These are phyloP conservation scores for Bruguiera hainesii DNA, from an alignment of 441 rosid species.

Conservation along the genomic window DNA sequence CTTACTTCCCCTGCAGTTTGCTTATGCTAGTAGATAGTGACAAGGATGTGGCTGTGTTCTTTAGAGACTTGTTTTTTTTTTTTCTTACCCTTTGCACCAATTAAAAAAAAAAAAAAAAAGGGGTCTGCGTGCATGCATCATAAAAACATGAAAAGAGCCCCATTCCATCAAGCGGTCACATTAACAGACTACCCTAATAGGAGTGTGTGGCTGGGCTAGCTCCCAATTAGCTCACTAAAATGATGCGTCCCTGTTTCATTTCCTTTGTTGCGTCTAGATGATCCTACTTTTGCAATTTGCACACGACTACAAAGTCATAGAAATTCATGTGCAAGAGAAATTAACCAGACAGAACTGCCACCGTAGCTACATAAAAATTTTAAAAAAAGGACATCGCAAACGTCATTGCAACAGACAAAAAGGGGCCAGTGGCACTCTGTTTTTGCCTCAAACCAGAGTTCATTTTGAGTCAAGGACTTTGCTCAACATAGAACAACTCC, in stretches of 20 bases:
- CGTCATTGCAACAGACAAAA: background rate
- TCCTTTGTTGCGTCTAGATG: background rate
- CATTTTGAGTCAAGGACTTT: conserved; percentile 10
- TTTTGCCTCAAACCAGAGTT: conserved; percentile 11
- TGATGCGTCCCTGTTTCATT: background rate
- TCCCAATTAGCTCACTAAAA: too few relatives aligned
- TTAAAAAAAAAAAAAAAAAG: too few relatives aligned
- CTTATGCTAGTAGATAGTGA: too few relatives aligned
- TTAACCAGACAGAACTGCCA: background rate
- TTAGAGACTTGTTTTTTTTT: too few relatives aligned
- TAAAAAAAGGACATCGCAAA: background rate
- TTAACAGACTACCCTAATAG: too few relatives aligned
- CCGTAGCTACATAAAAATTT: background rate
- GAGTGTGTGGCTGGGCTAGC: too few relatives aligned
- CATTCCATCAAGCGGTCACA: too few relatives aligned
- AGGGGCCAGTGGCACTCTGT: conserved; percentile 14
- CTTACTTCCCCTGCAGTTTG: too few relatives aligned
- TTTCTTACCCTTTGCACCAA: too few relatives aligned
- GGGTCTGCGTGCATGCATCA: too few relatives aligned
- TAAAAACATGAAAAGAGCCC: too few relatives aligned
- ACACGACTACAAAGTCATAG: background rate
- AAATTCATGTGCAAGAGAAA: background rate
- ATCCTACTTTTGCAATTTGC: conserved; percentile 1
- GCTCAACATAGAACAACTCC: conserved; percentile 35
- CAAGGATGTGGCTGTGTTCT: too few relatives aligned